phyloP scores from a whole-genome alignment of 306 rosid genomes.

The Dryas drummondii region DNA sequence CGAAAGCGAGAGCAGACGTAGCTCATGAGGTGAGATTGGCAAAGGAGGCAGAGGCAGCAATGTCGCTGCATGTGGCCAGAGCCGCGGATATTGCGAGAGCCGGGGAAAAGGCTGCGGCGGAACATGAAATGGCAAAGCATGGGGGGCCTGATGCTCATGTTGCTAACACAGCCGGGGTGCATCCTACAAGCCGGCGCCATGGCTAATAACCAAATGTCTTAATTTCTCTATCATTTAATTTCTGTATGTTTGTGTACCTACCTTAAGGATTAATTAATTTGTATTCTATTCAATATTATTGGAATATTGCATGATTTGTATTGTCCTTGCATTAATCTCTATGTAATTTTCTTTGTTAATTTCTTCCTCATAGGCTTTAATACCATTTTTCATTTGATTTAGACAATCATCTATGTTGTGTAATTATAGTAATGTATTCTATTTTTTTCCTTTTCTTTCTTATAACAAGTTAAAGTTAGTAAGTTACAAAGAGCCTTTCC shows the following conservation, averaged over 20 bases:
- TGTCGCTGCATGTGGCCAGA: slow-evolving; percentile 55
- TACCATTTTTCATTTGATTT: not conserved
- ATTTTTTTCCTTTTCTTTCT: not conserved
- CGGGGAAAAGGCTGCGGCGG: slow-evolving; percentile 11
- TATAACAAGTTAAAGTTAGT: not conserved
- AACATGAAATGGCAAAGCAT: slow-evolving; percentile 37
- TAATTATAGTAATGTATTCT: not conserved
- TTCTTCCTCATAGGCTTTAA: not conserved
- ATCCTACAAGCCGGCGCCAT: no score
- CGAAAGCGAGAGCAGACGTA: slow-evolving; percentile 53
- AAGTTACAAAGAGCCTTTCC: no score
- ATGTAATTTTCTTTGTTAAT: not conserved
- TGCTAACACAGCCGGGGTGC: not conserved
- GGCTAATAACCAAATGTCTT: not conserved
- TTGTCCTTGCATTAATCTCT: not conserved
- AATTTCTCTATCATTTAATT: not conserved
- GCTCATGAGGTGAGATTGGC: slow-evolving; percentile 80
- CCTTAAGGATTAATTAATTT: not conserved
- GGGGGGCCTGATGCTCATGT: not conserved
- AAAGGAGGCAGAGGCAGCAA: slow-evolving; percentile 69
- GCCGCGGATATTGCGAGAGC: slow-evolving; percentile 43
- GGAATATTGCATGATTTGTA: not conserved
- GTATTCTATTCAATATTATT: not conserved
- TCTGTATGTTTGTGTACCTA: not conserved
- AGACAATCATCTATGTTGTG: not conserved